A percentile compares a stretch with the other conserved stretches of the same genome.
phyloP scores from a whole-genome alignment of 169 alveolate genomes.

The Plasmodium reichenowi region DNA sequence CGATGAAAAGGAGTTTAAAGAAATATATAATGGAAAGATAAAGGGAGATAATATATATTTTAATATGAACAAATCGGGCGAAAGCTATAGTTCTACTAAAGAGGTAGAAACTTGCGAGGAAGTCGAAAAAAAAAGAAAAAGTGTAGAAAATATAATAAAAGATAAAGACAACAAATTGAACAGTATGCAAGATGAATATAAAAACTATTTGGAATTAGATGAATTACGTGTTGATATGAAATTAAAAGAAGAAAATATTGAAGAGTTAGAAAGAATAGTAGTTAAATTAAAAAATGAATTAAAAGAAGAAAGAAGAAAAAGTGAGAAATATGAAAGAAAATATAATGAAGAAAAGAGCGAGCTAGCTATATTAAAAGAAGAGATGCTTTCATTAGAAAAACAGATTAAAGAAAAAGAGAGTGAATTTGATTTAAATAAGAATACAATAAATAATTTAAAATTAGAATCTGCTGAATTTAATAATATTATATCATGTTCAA shows the following conservation, averaged over 20 bases:
- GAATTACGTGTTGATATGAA: constrained; percentile 5
- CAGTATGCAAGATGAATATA: not conserved
- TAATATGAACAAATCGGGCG: not conserved
- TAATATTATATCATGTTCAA: constrained; percentile 58
- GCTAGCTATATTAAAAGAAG: constrained; percentile 53
- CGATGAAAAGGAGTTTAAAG: constrained; percentile 18
- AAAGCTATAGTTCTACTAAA: not conserved
- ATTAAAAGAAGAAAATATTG: constrained; percentile 13
- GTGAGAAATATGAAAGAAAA: constrained; percentile 63
- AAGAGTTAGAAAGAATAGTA: constrained; percentile 11
- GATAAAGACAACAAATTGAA: not conserved
- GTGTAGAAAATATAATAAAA: not conserved
- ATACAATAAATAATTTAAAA: constrained; percentile 62
- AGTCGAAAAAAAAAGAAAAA: not conserved
- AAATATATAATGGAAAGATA: not conserved
- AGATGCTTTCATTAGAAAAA: constrained; percentile 46
- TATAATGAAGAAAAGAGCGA: constrained; percentile 64
- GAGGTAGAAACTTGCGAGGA: not conserved
- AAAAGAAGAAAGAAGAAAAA: constrained; percentile 47
- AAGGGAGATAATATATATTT: not conserved
- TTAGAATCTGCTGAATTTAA: constrained; percentile 74
- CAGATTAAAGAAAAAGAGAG: constrained; percentile 24
- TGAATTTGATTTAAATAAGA: constrained; percentile 41
- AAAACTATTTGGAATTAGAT: not conserved
- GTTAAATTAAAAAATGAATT: constrained; percentile 29